Evolutionary conservation across 768 basidiomycete species (phyloP).

Genomic region (Suillus sp.): DNA sequence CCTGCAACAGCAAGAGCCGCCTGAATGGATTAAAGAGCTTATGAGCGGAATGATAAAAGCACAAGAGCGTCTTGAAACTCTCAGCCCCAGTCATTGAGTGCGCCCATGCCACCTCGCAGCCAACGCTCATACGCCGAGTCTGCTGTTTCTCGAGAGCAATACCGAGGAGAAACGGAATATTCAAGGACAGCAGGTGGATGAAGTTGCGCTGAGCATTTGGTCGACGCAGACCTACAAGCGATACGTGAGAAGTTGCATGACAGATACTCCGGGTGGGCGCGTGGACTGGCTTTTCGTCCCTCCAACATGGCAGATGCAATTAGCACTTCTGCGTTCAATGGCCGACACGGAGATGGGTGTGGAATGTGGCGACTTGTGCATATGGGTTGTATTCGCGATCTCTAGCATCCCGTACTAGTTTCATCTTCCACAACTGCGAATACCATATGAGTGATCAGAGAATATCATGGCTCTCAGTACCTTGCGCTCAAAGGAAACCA

Average conservation of each 20-base stretch:
- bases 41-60: constrained; percentile 71
- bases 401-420: constrained; percentile 53
- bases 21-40: constrained; percentile 75
- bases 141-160: constrained; percentile 33
- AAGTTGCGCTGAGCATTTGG: constrained; percentile 89
- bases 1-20: constrained; percentile 52
- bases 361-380: constrained; percentile 57
- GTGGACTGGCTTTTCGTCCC: constrained; percentile 87
- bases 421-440: constrained; percentile 73
- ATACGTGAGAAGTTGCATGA: constrained; percentile 81
- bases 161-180: constrained; percentile 33
- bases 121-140: constrained; percentile 37
- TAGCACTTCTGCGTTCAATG: constrained; percentile 86
- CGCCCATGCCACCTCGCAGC: constrained; percentile 34
- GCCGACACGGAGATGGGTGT: constrained; percentile 82
- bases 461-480: constrained; percentile 21
- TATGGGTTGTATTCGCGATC: constrained; percentile 39
- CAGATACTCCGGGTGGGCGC: constrained; percentile 72
- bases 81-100: constrained; percentile 41
- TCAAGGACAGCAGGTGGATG: constrained; percentile 79
- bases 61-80: constrained; percentile 72
- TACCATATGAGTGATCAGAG: background rate
- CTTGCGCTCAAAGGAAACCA: constrained; percentile 50
- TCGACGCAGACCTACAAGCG: constrained; percentile 90
- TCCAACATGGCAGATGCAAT: constrained; percentile 92